Base-by-base conservation (phyloP, 768 basidiomycete genomes). In the Infundibulicybe gibba region DNA sequence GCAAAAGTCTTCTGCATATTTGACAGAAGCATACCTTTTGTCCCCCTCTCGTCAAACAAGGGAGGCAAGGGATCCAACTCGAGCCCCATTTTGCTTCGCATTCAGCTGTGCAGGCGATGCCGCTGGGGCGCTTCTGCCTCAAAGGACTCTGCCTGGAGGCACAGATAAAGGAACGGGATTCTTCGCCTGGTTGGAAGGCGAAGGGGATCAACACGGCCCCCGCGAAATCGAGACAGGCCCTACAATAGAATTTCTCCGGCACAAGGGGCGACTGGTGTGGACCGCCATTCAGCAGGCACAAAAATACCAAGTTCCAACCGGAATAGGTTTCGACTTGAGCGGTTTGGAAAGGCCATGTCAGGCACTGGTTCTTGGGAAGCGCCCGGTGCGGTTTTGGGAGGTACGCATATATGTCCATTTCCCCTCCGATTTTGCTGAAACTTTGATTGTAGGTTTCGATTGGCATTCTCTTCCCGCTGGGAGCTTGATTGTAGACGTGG, bases 271-370 rank as follows among this genome's bases (percentile, higher is more conserved):
- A 32, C 32, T 13, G 34, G 11, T 49, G 48, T 31, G 49, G 47
- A 3, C 19, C 20, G 41, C 9, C 15, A 13, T 17, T 25, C 25
- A 33, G 44, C 12, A 37, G 46, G 5, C 32, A 31, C 3, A 32
- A 35, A 49, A 10, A 21, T 32, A 8, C 45, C 32, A 6, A 42
- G 19, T 12, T 41, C 55, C n/a, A 71, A 71, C 48, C 53, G 64
- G 38, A 80, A 79, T 54, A 65, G 68, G 16, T 79, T 75, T 48
- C 67, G 86, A 42, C 67, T 89, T 47, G 75, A 80, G 51, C 69
- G 87, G 32, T 90, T 90, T 54, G 87, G 85, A 25, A 80, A 77
- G 47, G 85, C 87, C 3, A 90, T 90, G 87, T 74, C 73, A 5
- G 85, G 83, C 15, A 85, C 86, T 5, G 75, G 72, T 20, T 77